phyloP scores from a whole-genome alignment of 257 asterid species.

The Leonotis leonurus region DNA sequence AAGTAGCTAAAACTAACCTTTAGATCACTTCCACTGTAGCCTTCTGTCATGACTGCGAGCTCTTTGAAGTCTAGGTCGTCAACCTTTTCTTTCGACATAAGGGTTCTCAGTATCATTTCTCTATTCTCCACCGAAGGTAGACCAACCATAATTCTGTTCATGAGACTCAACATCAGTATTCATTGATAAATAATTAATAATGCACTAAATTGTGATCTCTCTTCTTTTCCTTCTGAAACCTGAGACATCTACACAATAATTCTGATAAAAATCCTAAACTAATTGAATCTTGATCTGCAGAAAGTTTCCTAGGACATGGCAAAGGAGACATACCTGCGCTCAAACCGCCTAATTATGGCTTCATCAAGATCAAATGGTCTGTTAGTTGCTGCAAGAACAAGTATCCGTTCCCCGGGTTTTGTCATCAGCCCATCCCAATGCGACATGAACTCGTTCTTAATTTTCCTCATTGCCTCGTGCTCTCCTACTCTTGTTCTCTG shows the following conservation, averaged over 20 bases:
- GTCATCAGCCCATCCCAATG: constrained; percentile 92
- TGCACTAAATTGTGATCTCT: background rate
- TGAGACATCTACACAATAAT: background rate
- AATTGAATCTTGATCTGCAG: background rate
- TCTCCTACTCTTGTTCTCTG: constrained; percentile 89
- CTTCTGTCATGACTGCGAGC: constrained; percentile 79
- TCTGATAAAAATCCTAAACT: background rate
- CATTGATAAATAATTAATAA: background rate
- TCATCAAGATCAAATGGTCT: constrained; percentile 93
- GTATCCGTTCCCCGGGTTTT: constrained; percentile 69
- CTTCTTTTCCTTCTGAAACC: background rate
- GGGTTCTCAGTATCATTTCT: constrained; percentile 82
- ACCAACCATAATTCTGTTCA: constrained; percentile 75
- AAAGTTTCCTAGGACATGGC: background rate
- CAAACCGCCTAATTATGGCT: constrained; percentile 89
- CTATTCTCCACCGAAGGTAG: constrained; percentile 81
- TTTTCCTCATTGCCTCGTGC: constrained; percentile 93
- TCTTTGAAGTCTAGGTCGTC: constrained; percentile 69
- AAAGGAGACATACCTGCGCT: constrained; percentile 98
- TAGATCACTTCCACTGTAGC: constrained; percentile 91
- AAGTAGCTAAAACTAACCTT: constrained; percentile 47
- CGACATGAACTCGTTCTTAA: constrained; percentile 82
- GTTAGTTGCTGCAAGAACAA: constrained; percentile 93
- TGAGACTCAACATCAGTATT: constrained; percentile 19
- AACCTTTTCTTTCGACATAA: constrained; percentile 72